Evolutionary conservation across 2,329 filamentous ascomycete species (phyloP).

Genomic region (Paracamarosporium sp.): DNA sequence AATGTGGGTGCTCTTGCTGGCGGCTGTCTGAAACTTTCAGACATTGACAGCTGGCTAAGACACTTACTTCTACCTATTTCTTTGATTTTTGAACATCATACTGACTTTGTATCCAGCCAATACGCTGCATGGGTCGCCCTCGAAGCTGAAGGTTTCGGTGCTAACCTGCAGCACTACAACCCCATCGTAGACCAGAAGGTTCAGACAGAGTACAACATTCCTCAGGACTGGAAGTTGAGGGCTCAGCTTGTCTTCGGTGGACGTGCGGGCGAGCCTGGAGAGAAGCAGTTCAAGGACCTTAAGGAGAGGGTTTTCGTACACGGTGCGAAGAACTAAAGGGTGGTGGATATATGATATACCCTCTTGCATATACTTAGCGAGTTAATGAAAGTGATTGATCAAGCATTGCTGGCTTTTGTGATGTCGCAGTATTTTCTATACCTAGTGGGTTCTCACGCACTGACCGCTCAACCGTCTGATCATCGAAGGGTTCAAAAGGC

Average conservation of each 20-base stretch:
- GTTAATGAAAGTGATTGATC: not conserved
- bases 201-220: constrained; percentile 71
- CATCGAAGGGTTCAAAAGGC: too few relatives aligned
- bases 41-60: too few relatives aligned
- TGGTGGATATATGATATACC: constrained; percentile 1
- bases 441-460: too few relatives aligned
- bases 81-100: too few relatives aligned
- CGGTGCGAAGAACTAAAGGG: constrained; percentile 39
- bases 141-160: constrained; percentile 82
- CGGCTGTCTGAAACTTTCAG: too few relatives aligned
- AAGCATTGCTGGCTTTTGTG: too few relatives aligned
- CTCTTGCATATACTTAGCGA: not conserved
- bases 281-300: constrained; percentile 70
- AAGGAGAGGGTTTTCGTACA: constrained; percentile 65
- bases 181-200: constrained; percentile 80
- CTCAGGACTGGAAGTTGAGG: constrained; percentile 75
- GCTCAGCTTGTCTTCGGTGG: constrained; percentile 87
- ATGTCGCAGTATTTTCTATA: too few relatives aligned
- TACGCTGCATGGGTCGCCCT: constrained; percentile 81
- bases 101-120: constrained; percentile 54
- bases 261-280: constrained; percentile 58
- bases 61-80: too few relatives aligned
- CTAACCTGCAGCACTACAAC: constrained; percentile 94
- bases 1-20: too few relatives aligned
- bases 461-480: too few relatives aligned